A percentile compares a stretch with the other conserved stretches of the same genome.
Conservation (phyloP, 495 filamentous ascomycete species). For the Hypoxylon fuscum region DNA sequence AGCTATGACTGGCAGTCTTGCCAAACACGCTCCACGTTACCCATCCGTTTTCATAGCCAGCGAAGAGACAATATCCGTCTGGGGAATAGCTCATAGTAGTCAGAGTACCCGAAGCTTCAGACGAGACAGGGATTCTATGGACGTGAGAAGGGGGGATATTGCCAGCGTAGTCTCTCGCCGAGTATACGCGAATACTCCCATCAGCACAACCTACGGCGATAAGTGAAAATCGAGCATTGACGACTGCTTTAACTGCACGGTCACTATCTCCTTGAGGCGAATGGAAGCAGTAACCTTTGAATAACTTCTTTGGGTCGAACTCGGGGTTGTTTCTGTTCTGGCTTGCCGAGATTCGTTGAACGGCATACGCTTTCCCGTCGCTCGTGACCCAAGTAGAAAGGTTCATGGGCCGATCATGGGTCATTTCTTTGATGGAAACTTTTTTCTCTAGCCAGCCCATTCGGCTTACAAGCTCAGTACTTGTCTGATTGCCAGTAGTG, state of each 20-base stretch:
- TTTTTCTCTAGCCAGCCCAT: conserved; percentile 86
- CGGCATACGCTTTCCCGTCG: conserved; percentile 90
- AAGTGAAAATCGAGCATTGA: conserved; percentile 94
- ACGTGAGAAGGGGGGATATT: conserved; percentile 91
- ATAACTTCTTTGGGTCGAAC: conserved; percentile 69
- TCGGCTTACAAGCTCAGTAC: conserved; percentile 86
- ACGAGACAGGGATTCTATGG: conserved; percentile 71
- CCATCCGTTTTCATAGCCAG: conserved; percentile 93
- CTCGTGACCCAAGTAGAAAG: conserved; percentile 91
- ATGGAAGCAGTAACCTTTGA: conserved; percentile 92
- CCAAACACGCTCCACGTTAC: conserved; percentile 97
- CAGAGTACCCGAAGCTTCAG: conserved; percentile 69
- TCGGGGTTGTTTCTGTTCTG: conserved; percentile 41
- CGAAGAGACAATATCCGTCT: conserved; percentile 96
- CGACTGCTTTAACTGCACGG: conserved; percentile 75
- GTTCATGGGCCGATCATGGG: conserved; percentile 97
- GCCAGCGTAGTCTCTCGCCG: conserved; percentile 89
- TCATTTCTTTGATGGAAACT: conserved; percentile 81
- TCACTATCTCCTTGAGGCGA: conserved; percentile 66
- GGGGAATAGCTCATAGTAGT: conserved; percentile 87
- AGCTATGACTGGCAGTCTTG: conserved; percentile 84
- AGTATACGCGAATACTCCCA: conserved; percentile 85
- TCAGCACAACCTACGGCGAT: conserved; percentile 86
- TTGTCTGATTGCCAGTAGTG: conserved; percentile 81
- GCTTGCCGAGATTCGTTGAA: conserved; percentile 68